phyloP scores from a whole-genome alignment of 805 yeast genomes.

The Ogataea siamensis region DNA sequence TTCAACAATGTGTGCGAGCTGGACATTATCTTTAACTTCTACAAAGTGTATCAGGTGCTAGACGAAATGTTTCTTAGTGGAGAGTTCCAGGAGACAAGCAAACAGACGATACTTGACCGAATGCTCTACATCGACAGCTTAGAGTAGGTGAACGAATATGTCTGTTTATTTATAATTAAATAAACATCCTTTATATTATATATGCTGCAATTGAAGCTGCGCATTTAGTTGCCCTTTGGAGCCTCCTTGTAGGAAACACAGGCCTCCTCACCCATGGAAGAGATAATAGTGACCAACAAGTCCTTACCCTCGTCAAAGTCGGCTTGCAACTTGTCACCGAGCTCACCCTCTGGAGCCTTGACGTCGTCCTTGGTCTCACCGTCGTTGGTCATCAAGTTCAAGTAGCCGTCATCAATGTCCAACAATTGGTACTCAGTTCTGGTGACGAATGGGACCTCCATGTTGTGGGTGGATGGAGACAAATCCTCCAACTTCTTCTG shows the following conservation, averaged over 20 bases:
- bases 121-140: conserved; percentile 61
- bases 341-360: conserved; percentile 96
- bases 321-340: conserved; percentile 88
- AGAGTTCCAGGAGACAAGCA: conserved; percentile 84
- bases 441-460: conserved; percentile 97
- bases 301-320: conserved; percentile 99
- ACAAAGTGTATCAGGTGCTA: conserved; percentile 73
- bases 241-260: conserved; percentile 98
- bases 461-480: conserved; percentile 99
- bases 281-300: conserved; percentile 90
- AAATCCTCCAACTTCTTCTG: conserved; percentile 99
- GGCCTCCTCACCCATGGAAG: conserved; percentile 99
- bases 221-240: conserved; percentile 56
- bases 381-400: conserved; percentile 92
- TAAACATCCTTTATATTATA: conserved; percentile 20
- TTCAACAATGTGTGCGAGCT: conserved; percentile 92
- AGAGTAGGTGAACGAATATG: conserved; percentile 37
- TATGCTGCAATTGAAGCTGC: conserved; percentile 13
- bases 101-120: conserved; percentile 61
- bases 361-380: conserved; percentile 99
- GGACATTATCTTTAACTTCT: conserved; percentile 89
- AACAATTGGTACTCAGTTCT: conserved; percentile 96
- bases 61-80: conserved; percentile 92
- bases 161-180: conserved; percentile 12
- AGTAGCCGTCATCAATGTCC: conserved; percentile 98